These are phyloP conservation scores for Rhynchosporium agropyri DNA, from an alignment of 2,329 filamentous ascomycete species.

Conservation along the genomic window DNA sequence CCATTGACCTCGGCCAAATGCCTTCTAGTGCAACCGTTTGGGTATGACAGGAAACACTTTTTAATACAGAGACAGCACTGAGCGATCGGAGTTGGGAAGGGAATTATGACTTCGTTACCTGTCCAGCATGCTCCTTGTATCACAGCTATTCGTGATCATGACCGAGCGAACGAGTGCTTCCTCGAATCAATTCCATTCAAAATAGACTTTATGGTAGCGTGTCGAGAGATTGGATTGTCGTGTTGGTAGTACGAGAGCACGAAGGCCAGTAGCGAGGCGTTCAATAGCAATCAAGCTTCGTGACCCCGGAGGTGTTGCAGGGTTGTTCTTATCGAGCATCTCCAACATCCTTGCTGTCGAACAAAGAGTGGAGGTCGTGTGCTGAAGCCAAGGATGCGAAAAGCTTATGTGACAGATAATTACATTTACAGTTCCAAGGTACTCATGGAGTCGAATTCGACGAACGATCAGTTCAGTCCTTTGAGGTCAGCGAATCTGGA, in stretches of 20 bases:
- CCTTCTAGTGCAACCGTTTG: not conserved
- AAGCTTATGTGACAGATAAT: not conserved
- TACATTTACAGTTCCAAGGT: not conserved
- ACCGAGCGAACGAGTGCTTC: not conserved
- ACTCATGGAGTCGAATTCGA: not conserved
- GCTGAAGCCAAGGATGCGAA: not conserved
- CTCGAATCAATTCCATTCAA: not conserved
- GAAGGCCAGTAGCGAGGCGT: not conserved
- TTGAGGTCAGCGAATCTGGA: not conserved
- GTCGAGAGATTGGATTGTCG: not conserved
- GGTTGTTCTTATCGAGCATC: not conserved
- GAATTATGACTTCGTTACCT: too few species aligned
- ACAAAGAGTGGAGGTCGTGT: not conserved
- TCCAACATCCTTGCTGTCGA: not conserved
- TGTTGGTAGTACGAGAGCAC: not conserved
- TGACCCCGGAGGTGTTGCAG: conserved; percentile 7
- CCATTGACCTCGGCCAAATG: conserved; percentile 8
- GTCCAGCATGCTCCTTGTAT: not conserved
- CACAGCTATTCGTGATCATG: not conserved
- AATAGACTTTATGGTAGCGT: not conserved
- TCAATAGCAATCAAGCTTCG: conserved; percentile 7
- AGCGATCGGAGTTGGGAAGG: not conserved
- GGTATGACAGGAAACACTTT: not conserved
- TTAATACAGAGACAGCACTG: not conserved
- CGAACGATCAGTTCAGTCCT: not conserved